Percentiles rank a stretch among this genome's conserved stretches.
Evolutionary conservation across 2,329 filamentous ascomycete genomes (phyloP).

Genomic region (Colletotrichum tropicicola): DNA sequence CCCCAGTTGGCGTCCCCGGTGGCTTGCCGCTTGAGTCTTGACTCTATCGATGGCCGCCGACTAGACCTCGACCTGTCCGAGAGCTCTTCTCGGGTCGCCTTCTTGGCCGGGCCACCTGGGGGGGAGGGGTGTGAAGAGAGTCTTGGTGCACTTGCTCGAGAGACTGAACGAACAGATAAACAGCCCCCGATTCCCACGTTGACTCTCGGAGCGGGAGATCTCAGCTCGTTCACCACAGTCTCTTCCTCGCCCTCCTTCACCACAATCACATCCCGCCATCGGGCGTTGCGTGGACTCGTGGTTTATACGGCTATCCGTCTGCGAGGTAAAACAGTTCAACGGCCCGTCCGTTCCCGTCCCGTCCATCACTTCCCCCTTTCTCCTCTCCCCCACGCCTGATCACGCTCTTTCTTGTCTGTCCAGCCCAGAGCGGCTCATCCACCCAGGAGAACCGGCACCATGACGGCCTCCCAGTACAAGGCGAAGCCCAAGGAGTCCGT

Average conservation of each 20-base stretch:
- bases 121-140: not conserved
- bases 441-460: not conserved
- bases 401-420: not conserved
- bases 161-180: constrained; percentile 21
- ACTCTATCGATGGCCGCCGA: constrained; percentile 5
- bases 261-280: not conserved
- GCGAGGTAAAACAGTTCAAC: not conserved
- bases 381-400: not conserved
- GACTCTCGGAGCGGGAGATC: not conserved
- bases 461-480: constrained; percentile 12
- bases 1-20: constrained; percentile 6
- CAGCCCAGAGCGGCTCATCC: not conserved
- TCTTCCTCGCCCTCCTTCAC: not conserved
- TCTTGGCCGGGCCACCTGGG: not conserved
- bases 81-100: not conserved
- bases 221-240: not conserved
- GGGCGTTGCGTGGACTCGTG: not conserved
- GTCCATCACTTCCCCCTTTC: not conserved
- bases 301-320: not conserved
- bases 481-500: constrained; percentile 39
- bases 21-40: constrained; percentile 20
- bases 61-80: constrained; percentile 11
- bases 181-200: constrained; percentile 11
- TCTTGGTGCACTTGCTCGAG: no score
- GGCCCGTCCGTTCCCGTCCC: not conserved